Evolutionary conservation across 169 alveolate species (phyloP), one percentile per base, ranked within the genome.

Genomic region (Plasmodium malariae): DNA sequence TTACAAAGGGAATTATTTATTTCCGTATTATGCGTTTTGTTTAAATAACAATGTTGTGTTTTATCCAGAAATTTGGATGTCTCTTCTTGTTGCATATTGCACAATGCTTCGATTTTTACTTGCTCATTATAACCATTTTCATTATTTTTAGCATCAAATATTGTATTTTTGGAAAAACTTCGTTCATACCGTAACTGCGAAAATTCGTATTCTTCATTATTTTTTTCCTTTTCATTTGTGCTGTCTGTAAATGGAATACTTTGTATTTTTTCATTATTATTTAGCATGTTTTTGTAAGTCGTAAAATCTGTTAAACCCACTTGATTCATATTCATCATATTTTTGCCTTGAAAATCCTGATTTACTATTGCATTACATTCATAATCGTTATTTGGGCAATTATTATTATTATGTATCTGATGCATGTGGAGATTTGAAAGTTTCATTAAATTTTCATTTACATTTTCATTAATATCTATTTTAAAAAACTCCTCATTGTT

Each of bases 161-260:
- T 7, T 7, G 54, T 37, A 43, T 0, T 67, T 17, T 14, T 67
- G 17, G 59, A 17, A 3, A 36, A 26, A 43, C 26, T 49, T 34
- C 36, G 37, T 60, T 73, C 71, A 19, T 12, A 26, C 7, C 0
- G 60, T 21, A 32, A 57, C 28, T 55, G 62, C 9, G 48, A 70
- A 2, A 14, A 17, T 0, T 2, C 40, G 12, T 73, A 14, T 48
- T 73, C 73, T 40, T 55, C 51, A 28, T 54, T 37, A 9, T 26
- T 54, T 30, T 48, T 57, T 0, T 37, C 40, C 55, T 73, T 73
- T 34, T 54, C 72, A 49, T 72, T 72, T 55, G 17, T 49, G 48
- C 68, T 32, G 21, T 72, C 24, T 12, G 86, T 72, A 26, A 30
- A 72, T 11, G 86, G 55, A 32, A 49, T 49, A 3, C 86, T 72